These are phyloP conservation scores for Lepidium africanum DNA, from an alignment of 345 rosid genomes.

Conservation along the genomic window DNA sequence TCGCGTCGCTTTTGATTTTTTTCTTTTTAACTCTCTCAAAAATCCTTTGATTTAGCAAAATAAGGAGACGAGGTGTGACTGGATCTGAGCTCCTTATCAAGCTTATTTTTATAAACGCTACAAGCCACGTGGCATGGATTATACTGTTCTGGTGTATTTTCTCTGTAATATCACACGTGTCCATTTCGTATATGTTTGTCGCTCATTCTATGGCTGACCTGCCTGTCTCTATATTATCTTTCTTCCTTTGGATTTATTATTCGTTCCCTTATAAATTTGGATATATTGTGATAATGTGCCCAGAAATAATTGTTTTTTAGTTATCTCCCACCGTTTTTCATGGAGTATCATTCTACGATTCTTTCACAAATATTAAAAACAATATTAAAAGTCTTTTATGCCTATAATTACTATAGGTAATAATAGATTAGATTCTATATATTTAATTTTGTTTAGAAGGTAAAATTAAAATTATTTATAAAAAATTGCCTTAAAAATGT, in stretches of 20 bases:
- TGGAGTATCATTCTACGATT: too few species aligned
- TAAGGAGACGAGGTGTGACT: slow-evolving; percentile 19
- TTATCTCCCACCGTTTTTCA: too few species aligned
- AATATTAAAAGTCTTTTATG: too few species aligned
- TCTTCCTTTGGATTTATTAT: not conserved
- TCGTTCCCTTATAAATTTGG: not conserved
- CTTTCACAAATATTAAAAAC: too few species aligned
- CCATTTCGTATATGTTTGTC: not conserved
- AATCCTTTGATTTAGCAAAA: not conserved
- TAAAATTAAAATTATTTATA: too few species aligned
- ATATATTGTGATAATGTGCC: too few species aligned
- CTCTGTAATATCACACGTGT: not conserved
- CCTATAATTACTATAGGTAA: too few species aligned
- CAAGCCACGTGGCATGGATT: slow-evolving; percentile 16
- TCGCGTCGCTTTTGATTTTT: slow-evolving; percentile 14
- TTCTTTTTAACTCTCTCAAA: slow-evolving; percentile 14
- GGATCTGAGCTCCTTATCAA: slow-evolving; percentile 10
- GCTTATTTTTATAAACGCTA: not conserved
- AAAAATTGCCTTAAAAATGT: too few species aligned
- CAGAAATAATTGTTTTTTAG: too few species aligned
- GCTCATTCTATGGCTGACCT: not conserved
- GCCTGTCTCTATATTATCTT: slow-evolving; percentile 4
- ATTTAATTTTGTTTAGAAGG: too few species aligned
- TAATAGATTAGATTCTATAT: too few species aligned
- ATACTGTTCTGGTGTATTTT: not conserved